These are phyloP conservation scores for Podospora bellae-mahoneyi DNA, from an alignment of 495 filamentous ascomycete species.

Conservation along the genomic window DNA sequence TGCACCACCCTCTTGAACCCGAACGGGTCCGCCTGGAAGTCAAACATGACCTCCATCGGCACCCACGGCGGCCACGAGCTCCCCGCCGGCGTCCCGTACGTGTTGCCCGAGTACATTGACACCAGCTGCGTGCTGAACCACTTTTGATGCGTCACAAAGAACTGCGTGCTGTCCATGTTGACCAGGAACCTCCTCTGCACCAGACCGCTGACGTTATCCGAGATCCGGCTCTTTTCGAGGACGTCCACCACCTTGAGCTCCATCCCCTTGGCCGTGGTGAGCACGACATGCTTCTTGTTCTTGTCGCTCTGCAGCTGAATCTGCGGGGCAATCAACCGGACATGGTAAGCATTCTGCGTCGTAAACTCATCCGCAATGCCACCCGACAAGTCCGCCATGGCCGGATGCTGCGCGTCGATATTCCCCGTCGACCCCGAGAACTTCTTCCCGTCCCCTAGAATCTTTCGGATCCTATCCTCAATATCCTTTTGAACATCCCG, in stretches of 20 bases:
- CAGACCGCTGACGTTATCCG: slow-evolving; percentile 87
- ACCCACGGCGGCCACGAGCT: slow-evolving; percentile 97
- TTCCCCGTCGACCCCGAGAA: slow-evolving; percentile 72
- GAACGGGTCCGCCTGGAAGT: slow-evolving; percentile 86
- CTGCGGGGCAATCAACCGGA: slow-evolving; percentile 92
- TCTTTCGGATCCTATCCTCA: slow-evolving; percentile 80
- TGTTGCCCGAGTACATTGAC: slow-evolving; percentile 89
- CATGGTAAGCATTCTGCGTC: slow-evolving; percentile 89
- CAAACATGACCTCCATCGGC: slow-evolving; percentile 95
- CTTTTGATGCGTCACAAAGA: slow-evolving; percentile 93
- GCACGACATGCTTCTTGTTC: slow-evolving; percentile 84
- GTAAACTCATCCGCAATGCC: slow-evolving; percentile 86
- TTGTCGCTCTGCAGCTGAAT: slow-evolving; percentile 98
- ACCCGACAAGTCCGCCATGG: slow-evolving; percentile 60
- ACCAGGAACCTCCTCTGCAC: slow-evolving; percentile 92
- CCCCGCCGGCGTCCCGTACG: slow-evolving; percentile 78
- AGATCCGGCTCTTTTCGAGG: slow-evolving; percentile 91
- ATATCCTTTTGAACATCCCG: slow-evolving; percentile 63
- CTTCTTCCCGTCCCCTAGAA: slow-evolving; percentile 79
- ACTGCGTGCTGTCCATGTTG: slow-evolving; percentile 93
- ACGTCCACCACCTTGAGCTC: slow-evolving; percentile 94
- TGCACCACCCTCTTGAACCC: slow-evolving; percentile 94
- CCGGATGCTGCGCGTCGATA: slow-evolving; percentile 32
- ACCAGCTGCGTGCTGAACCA: slow-evolving; percentile 74
- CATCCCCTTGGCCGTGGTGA: slow-evolving; percentile 96